A percentile compares a stretch with the other conserved stretches of the same genome.
Evolutionary conservation across 1,284 basidiomycete genomes (phyloP).

Genomic region (Cryptococcus deneoformans): DNA sequence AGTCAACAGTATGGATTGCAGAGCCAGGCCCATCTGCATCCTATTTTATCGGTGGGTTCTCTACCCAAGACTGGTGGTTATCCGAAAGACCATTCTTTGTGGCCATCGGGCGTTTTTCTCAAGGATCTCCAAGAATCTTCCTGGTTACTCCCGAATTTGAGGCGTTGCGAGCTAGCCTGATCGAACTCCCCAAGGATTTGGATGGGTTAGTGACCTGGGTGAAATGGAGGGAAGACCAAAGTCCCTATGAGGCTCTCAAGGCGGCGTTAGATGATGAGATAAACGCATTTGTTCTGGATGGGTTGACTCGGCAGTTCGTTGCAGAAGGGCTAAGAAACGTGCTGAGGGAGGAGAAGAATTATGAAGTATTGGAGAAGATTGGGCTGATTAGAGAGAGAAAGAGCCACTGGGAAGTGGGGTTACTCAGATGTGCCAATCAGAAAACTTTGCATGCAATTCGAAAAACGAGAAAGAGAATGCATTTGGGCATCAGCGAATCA

Average conservation of each 20-base stretch:
- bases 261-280: constrained; percentile 48
- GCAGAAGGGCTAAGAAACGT: constrained; percentile 52
- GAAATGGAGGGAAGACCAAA: constrained; percentile 70
- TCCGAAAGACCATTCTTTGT: constrained; percentile 76
- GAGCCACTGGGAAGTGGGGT: constrained; percentile 63
- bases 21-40: constrained; percentile 69
- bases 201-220: constrained; percentile 55
- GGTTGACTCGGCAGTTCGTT: constrained; percentile 57
- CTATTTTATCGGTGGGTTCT: constrained; percentile 70
- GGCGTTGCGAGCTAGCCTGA: constrained; percentile 60
- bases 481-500: constrained; percentile 72
- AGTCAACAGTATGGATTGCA: constrained; percentile 52
- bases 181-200: constrained; percentile 53
- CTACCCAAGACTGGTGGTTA: constrained; percentile 58
- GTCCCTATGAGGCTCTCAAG: constrained; percentile 62
- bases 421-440: constrained; percentile 76
- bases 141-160: constrained; percentile 77
- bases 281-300: constrained; percentile 58
- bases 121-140: constrained; percentile 49
- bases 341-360: constrained; percentile 43
- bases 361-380: constrained; percentile 55
- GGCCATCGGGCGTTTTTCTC: constrained; percentile 52
- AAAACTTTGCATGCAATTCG: constrained; percentile 70
- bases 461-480: constrained; percentile 58
- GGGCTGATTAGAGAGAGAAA: constrained; percentile 68